Evolutionary conservation across 2,329 filamentous ascomycete species (phyloP).

Genomic region (Xylariaceae sp.): DNA sequence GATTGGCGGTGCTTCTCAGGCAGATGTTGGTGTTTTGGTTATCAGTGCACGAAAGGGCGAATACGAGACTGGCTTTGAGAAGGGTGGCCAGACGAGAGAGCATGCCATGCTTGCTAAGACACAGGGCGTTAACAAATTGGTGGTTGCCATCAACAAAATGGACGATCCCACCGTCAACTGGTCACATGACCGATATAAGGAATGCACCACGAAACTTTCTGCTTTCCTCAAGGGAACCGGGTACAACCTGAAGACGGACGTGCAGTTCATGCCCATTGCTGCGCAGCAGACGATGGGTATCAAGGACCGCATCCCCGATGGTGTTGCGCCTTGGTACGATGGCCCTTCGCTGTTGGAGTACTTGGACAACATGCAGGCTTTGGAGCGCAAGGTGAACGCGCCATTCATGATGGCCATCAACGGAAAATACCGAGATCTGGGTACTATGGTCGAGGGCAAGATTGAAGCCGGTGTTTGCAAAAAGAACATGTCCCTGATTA

Average conservation of each 20-base stretch:
- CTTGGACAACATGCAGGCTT: conserved; percentile 86
- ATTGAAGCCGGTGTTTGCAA: conserved; percentile 92
- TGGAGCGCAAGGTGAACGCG: conserved; percentile 94
- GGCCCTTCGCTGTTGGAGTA: conserved; percentile 92
- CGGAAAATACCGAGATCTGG: conserved; percentile 95
- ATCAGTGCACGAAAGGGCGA: conserved; percentile 97
- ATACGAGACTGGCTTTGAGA: conserved; percentile 97
- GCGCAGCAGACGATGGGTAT: conserved; percentile 84
- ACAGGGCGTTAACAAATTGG: conserved; percentile 93
- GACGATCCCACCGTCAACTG: conserved; percentile 95
- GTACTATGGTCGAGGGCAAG: conserved; percentile 96
- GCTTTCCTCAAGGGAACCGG: conserved; percentile 89
- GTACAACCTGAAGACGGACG: conserved; percentile 90
- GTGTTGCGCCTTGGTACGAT: conserved; percentile 76
- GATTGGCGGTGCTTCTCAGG: conserved; percentile 93
- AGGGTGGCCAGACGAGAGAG: conserved; percentile 93
- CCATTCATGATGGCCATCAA: conserved; percentile 99
- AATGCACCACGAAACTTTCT: conserved; percentile 85
- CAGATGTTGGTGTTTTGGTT: conserved; percentile 90
- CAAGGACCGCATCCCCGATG: conserved; percentile 80
- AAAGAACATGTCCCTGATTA: conserved; percentile 75
- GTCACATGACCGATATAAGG: conserved; percentile 88
- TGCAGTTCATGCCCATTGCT: conserved; percentile 94
- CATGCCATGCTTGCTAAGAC: conserved; percentile 98
- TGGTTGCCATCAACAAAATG: conserved; percentile 99